phyloP scores from a whole-genome alignment of 83 land plant genomes.

The Diphasiastrum complanatum region DNA sequence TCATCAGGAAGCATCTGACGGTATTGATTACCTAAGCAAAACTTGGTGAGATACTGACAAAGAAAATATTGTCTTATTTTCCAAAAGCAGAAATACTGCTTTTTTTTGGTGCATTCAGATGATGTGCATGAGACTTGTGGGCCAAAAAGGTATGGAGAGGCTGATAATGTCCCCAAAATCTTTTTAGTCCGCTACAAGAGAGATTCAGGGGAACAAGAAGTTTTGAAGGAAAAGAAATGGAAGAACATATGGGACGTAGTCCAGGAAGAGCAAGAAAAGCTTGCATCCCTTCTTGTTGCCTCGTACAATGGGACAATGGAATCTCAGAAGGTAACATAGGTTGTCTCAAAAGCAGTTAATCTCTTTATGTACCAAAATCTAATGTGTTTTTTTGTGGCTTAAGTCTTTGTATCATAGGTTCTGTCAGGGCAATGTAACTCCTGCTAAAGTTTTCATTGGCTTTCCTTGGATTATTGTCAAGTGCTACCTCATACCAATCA shows the following conservation, averaged over 20 bases:
- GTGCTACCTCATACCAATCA: too few species aligned
- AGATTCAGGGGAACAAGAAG: conserved; percentile 26
- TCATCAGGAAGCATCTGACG: too few species aligned
- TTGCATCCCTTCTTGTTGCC: conserved; percentile 58
- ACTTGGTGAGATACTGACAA: too few species aligned
- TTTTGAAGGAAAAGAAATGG: conserved; percentile 18
- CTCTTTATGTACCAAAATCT: too few species aligned
- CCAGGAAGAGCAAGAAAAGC: conserved; percentile 33
- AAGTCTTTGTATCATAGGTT: too few species aligned
- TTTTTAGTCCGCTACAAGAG: conserved; percentile 53
- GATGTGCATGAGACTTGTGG: conserved; percentile 49
- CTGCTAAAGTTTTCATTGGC: too few species aligned
- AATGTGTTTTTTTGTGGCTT: too few species aligned
- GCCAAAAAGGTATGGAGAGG: conserved; percentile 37
- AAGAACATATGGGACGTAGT: conserved; percentile 20
- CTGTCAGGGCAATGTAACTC: too few species aligned
- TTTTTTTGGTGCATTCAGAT: conserved; percentile 42
- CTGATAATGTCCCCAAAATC: conserved; percentile 33
- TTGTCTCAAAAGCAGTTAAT: too few species aligned
- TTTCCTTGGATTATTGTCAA: too few species aligned
- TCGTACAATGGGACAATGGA: conserved; percentile 50
- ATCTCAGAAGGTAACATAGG: conserved; percentile 36
- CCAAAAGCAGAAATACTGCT: conserved; percentile 48
- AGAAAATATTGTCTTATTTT: too few species aligned
- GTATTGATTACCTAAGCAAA: too few species aligned